Base-by-base conservation (phyloP, 257 asterid genomes). In the Ehretia macrophylla region DNA sequence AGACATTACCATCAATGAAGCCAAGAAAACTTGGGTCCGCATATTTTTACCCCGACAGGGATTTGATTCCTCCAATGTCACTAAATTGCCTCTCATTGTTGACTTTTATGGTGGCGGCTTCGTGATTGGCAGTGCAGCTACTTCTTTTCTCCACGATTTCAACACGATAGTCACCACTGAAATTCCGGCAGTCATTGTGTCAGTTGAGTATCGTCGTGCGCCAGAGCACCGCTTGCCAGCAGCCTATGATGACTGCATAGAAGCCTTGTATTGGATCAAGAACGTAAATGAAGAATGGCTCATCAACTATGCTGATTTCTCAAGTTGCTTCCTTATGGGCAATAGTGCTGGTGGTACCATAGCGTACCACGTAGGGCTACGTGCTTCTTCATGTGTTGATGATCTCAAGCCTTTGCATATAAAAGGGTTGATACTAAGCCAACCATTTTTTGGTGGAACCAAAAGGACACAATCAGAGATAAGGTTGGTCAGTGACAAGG, bases 151-250 rank as follows among this genome's bases (percentile, higher is more conserved):
- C 47, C 3, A 42, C 8, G 47, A 42, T 10, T 42, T 42, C 47
- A 2, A 42, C 47, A 42, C 47, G 14, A 42, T 14, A 1, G 11
- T 42, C 47, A 10, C 47, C 16, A 3, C 47, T 14, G 16, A 42
- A 10, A 14, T 42, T 42, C 47, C 47, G 16, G 47, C 47, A 42
- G 16, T 42, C 47, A 42, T 42, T 42, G 47, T 10, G 16, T 42
- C 47, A 14, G 47, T 42, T 2, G 47, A 42, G 8, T 42, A 42
- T 42, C 47, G 47, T 42, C 47, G 3, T 10, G 47, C 47, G 12
- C 81, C 81, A 22, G 81, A 76, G 66, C 67, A 76, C 69, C 81
- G 78, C 64, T 72, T 76, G 14, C 81, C 81, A 17, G 72, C 81
- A 17, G 81, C 81, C 46, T 76, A 71, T 44, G 75, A 76, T 4